Base-by-base conservation (phyloP, 306 rosid genomes). In the Medicago arabica region DNA sequence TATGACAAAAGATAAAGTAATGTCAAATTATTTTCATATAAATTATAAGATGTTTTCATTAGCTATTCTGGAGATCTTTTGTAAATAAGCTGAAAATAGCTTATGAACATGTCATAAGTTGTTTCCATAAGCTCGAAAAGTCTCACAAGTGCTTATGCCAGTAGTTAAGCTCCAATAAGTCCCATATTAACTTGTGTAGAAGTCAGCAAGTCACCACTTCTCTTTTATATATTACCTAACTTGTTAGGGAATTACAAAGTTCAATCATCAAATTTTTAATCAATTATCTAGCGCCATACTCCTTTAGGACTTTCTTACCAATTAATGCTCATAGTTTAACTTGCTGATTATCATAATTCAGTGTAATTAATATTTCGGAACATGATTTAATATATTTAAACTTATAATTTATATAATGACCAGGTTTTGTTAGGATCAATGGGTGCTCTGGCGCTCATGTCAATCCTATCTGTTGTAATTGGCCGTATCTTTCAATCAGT, bases 341-440 rank as follows among this genome's bases (percentile, higher is more conserved):
- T 12, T 18, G n/a, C 18, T 16, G 15, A 43, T 46, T 40, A 46
- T 41, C 63, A 62, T 38, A 77, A 53, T 17, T 62, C 54, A 61
- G n/a, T 44, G 39, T 64, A 54, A 53, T 10, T 51, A 38, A 13
- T 60, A 41, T 49, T 54, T 64, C 13, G 67, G 10, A 78, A 49
- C 51, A 58, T 49, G 21, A 40, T 12, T 46, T 16, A 78, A 51
- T 82, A 61, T 76, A 58, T 69, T 79, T 63, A 78, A 67, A 80
- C 69, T 54, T 50, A 47, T 28, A 73, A 51, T 47, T 76, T 61
- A 63, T 66, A 74, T 53, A 54, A 78, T 83, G 69, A 86, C 53
- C 89, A 95, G 99, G 97, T 95, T 75, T 77, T 95, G 41, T 84
- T 95, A 86, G 97, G 97, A 36, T 89, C 99, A 76, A 86, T 90